phyloP scores from a whole-genome alignment of 2,329 filamentous ascomycete species.

The Verticillium nubilum region DNA sequence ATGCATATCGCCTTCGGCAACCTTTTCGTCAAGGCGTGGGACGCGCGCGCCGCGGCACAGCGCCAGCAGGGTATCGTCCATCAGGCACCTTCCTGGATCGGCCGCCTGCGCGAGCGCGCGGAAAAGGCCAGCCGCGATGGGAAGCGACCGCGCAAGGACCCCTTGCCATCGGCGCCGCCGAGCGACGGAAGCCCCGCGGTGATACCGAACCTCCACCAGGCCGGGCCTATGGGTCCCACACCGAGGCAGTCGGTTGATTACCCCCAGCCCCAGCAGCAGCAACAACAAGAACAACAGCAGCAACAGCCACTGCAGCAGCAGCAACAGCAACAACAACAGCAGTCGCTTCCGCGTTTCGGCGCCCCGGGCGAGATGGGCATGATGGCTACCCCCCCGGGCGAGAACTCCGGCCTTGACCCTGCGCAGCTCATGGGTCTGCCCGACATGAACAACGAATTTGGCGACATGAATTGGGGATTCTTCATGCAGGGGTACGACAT shows the following conservation, averaged over 20 bases:
- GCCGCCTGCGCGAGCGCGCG: slow-evolving; percentile 37
- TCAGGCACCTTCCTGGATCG: slow-evolving; percentile 40
- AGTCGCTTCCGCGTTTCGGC: slow-evolving; percentile 15
- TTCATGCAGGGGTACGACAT: slow-evolving; percentile 36
- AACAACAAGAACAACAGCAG: slow-evolving; percentile 4
- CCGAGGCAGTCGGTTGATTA: neutral
- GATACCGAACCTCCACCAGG: neutral
- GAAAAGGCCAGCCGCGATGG: slow-evolving; percentile 21
- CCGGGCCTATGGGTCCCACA: neutral
- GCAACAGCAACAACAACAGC: slow-evolving; percentile 7
- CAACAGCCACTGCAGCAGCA: neutral
- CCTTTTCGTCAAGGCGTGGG: slow-evolving; percentile 59
- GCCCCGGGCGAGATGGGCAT: slow-evolving; percentile 14
- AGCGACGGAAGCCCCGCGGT: neutral
- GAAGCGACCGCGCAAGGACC: slow-evolving; percentile 9
- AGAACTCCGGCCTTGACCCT: slow-evolving; percentile 7
- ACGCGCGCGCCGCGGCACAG: slow-evolving; percentile 45
- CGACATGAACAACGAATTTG: slow-evolving; percentile 23
- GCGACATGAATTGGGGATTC: slow-evolving; percentile 43
- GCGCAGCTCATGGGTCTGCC: slow-evolving; percentile 6
- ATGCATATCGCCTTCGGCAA: slow-evolving; percentile 53
- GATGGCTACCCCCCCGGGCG: slow-evolving; percentile 24
- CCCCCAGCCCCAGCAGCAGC: neutral
- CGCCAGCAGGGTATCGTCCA: slow-evolving; percentile 35
- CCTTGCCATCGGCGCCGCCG: neutral